Evolutionary conservation across 2,329 filamentous ascomycete species (phyloP), one percentile per base, ranked within the genome.

Genomic region (Aspergillus luchuensis): DNA sequence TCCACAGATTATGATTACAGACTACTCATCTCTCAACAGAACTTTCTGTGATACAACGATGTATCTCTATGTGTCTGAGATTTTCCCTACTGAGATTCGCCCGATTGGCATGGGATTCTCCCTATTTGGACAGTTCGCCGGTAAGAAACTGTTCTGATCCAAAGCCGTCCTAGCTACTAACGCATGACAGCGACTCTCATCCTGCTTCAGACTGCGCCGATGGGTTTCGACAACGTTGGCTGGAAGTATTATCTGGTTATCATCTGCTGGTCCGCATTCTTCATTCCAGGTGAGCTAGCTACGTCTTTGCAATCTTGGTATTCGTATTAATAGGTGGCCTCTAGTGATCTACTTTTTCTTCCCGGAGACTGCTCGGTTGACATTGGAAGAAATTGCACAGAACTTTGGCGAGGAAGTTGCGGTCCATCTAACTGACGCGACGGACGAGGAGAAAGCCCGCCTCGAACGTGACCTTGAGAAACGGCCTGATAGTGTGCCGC

Each of bases 171-270:
- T 30, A 3, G 5, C 10, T 48, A 15, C 19, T 13, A 21, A 7
- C n/a, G 36, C 4, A 30, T 10, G 2, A 25, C 41, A 74, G 75
- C 80, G 0, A 82, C 80, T 0, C 72, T 84, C 1, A 79, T 84
- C 21, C 74, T 83, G 0, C 72, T 84, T 0, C 79, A 84, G 64
- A 82, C 79, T 0, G 78, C 75, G 0, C 78, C 79, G 0, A 76
- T 76, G 56, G 78, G 78, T 0, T 79, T 82, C 62, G 73, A 73
- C 5, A 70, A 76, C 5, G 74, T 80, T 0, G 80, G 80, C 5
- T 84, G 81, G 81, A 82, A 81, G 66, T 83, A 81, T 66, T 82
- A 81, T 60, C 73, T 83, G 1, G 75, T 83, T 25, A 76, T 82
- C 33, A 80, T 82, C 28, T 71, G 71, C 53, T 81, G 79, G 78